phyloP scores from a whole-genome alignment of 1,284 basidiomycete species.

The Pisolithus thermaeus region DNA sequence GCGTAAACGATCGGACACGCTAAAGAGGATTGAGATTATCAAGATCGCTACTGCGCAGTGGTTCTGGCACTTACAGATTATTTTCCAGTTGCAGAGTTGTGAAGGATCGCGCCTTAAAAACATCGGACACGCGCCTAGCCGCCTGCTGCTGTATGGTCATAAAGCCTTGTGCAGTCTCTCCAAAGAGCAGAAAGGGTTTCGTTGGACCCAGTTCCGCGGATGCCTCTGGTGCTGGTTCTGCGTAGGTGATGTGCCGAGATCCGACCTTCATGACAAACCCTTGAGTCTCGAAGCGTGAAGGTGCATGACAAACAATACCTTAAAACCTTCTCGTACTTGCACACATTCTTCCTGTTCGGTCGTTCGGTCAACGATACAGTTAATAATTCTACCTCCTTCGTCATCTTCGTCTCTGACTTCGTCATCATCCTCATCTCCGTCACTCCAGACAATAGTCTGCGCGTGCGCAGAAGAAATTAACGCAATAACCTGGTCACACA shows the following conservation, averaged over 20 bases:
- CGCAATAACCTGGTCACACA: slow-evolving; percentile 46
- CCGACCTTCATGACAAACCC: slow-evolving; percentile 9
- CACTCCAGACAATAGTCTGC: slow-evolving; percentile 37
- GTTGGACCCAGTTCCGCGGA: slow-evolving; percentile 8
- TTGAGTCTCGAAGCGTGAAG: not conserved
- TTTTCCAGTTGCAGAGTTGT: slow-evolving; percentile 11
- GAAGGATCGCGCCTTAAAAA: not conserved
- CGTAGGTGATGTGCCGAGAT: slow-evolving; percentile 11
- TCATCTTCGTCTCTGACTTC: slow-evolving; percentile 30
- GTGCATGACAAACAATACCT: slow-evolving; percentile 21
- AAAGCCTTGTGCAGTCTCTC: slow-evolving; percentile 33
- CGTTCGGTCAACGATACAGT: slow-evolving; percentile 51
- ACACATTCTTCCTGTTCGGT: slow-evolving; percentile 55
- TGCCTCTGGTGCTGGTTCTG: slow-evolving; percentile 6
- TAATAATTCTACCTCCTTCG: slow-evolving; percentile 42
- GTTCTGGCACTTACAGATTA: slow-evolving; percentile 11
- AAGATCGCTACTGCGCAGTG: not conserved
- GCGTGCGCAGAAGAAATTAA: slow-evolving; percentile 44
- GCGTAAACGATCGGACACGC: slow-evolving; percentile 20
- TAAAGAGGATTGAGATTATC: slow-evolving; percentile 7
- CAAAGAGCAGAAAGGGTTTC: slow-evolving; percentile 27
- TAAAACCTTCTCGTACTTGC: slow-evolving; percentile 35
- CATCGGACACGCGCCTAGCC: slow-evolving; percentile 5
- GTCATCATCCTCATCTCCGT: slow-evolving; percentile 23
- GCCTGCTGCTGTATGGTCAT: slow-evolving; percentile 24